A percentile compares a stretch with the other conserved stretches of the same genome.
Conservation (phyloP, 169 alveolate species). For the Plasmodium adleri region DNA sequence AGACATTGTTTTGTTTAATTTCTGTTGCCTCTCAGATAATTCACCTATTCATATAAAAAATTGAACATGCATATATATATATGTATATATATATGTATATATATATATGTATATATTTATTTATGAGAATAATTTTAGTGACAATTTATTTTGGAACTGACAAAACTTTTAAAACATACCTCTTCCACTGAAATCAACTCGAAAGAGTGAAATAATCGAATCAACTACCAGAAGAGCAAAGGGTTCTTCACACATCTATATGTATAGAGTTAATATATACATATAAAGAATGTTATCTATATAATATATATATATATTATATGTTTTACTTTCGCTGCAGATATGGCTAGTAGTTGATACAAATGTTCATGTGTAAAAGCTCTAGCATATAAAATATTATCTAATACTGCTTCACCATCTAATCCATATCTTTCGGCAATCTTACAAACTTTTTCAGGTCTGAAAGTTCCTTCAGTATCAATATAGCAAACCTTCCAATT, state of each 20-base stretch:
- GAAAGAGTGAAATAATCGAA: slow-evolving; percentile 91
- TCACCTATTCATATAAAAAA: slow-evolving; percentile 85
- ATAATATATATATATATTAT: neutral
- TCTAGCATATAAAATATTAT: slow-evolving; percentile 96
- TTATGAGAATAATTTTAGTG: no score
- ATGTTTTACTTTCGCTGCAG: slow-evolving; percentile 76
- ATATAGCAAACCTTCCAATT: slow-evolving; percentile 93
- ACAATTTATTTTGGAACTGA: no score
- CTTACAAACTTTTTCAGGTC: slow-evolving; percentile 97
- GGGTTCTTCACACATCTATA: slow-evolving; percentile 88
- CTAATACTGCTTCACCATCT: slow-evolving; percentile 94
- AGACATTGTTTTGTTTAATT: slow-evolving; percentile 91
- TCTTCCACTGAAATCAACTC: slow-evolving; percentile 93
- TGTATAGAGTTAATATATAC: neutral
- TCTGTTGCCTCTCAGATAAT: slow-evolving; percentile 97
- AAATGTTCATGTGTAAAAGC: slow-evolving; percentile 92
- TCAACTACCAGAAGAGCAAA: slow-evolving; percentile 96
- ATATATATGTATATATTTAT: neutral
- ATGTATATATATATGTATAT: neutral
- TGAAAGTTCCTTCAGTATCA: slow-evolving; percentile 99
- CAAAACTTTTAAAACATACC: slow-evolving; percentile 68
- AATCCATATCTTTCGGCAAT: slow-evolving; percentile 88
- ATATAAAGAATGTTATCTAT: neutral
- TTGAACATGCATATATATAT: neutral
- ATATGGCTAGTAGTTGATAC: slow-evolving; percentile 45